Evolutionary conservation across 1,284 basidiomycete species (phyloP).

Genomic region (Volvariella volvacea): DNA sequence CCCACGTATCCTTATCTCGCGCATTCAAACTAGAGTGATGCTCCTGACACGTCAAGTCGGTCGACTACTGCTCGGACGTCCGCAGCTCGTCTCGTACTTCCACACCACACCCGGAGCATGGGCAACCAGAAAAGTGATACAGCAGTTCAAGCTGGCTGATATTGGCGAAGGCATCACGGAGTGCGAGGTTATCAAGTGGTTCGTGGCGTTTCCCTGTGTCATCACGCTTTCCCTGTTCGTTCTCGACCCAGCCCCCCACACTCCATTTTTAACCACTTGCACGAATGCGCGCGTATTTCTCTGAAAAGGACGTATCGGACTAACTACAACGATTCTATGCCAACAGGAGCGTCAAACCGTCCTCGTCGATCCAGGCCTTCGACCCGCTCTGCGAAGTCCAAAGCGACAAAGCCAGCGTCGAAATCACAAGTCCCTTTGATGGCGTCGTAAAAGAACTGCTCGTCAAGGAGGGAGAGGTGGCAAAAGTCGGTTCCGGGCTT

Average conservation of each 20-base stretch:
- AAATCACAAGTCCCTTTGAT: slow-evolving; percentile 87
- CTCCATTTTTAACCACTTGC: too few relatives aligned
- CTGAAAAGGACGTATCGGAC: too few relatives aligned
- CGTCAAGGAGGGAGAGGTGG: slow-evolving; percentile 78
- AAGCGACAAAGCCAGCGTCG: slow-evolving; percentile 92
- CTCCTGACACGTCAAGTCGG: too few relatives aligned
- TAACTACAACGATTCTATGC: not conserved
- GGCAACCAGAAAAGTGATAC: slow-evolving; percentile 38
- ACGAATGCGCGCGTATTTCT: too few relatives aligned
- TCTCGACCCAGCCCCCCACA: too few relatives aligned
- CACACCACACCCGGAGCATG: slow-evolving; percentile 36
- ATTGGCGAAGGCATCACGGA: slow-evolving; percentile 92
- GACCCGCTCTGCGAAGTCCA: slow-evolving; percentile 91
- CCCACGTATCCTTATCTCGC: too few relatives aligned
- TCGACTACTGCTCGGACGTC: slow-evolving; percentile 27
- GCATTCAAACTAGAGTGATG: too few relatives aligned
- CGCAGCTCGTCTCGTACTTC: slow-evolving; percentile 34
- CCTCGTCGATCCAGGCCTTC: slow-evolving; percentile 64
- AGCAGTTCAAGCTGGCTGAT: slow-evolving; percentile 87
- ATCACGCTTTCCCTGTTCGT: too few relatives aligned
- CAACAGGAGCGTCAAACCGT: slow-evolving; percentile 54
- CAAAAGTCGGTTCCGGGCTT: slow-evolving; percentile 80
- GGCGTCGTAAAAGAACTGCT: slow-evolving; percentile 71
- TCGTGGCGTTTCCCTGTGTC: too few relatives aligned
- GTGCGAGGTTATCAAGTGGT: slow-evolving; percentile 88